Percentiles rank a stretch among this genome's conserved stretches.
Conservation (phyloP, 1,284 basidiomycete species). For the Sporisorium sorghi region DNA sequence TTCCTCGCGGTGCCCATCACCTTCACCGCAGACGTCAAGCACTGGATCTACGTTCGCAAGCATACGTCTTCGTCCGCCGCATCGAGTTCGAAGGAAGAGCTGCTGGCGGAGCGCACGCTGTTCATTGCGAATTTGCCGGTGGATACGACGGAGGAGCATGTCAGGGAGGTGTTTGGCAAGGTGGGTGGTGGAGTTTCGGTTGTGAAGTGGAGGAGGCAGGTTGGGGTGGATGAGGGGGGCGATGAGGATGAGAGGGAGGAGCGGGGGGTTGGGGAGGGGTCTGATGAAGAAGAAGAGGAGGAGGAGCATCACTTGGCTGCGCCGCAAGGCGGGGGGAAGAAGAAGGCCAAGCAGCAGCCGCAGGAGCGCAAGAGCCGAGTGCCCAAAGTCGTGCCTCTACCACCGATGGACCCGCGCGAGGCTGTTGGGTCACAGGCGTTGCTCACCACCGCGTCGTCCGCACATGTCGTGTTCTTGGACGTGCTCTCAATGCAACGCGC, state of each 20-base stretch:
- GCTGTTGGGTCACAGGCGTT: constrained; percentile 24
- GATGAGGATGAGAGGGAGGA: constrained; percentile 49
- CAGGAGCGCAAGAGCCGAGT: constrained; percentile 21
- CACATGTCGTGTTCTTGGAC: constrained; percentile 66
- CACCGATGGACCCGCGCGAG: constrained; percentile 38
- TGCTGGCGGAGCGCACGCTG: constrained; percentile 57
- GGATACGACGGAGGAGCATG: constrained; percentile 56
- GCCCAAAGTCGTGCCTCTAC: constrained; percentile 41
- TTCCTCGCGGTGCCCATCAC: constrained; percentile 38
- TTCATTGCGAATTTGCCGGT: constrained; percentile 65
- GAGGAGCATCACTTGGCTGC: constrained; percentile 19
- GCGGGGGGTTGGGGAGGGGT: constrained; percentile 28
- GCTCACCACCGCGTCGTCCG: constrained; percentile 47
- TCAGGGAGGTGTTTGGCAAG: constrained; percentile 56
- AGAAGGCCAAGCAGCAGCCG: constrained; percentile 5
- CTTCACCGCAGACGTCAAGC: constrained; percentile 10
- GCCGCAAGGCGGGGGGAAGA: constrained; percentile 9
- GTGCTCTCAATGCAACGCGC: constrained; percentile 47
- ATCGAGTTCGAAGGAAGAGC: constrained; percentile 11
- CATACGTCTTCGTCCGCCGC: constrained; percentile 11
- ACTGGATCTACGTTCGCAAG: constrained; percentile 45
- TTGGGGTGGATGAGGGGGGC: constrained; percentile 13
- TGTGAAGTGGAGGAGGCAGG: constrained; percentile 35
- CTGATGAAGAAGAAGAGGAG: constrained; percentile 16
- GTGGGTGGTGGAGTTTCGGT: constrained; percentile 58